Evolutionary conservation across 768 basidiomycete genomes (phyloP).

Genomic region (Rhizopogon rudus): DNA sequence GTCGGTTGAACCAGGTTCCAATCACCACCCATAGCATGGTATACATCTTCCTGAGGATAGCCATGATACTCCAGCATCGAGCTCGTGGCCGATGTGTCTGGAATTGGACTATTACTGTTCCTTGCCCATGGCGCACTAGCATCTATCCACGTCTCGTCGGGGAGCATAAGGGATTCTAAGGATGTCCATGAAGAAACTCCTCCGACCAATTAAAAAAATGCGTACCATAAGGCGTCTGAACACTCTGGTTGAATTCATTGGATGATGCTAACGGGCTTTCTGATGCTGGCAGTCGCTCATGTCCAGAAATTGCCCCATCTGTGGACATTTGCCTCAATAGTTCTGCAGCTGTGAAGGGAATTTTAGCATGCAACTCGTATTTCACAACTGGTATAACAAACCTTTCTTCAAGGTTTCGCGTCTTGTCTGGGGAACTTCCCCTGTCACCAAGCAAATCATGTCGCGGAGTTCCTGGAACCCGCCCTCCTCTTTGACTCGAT

Average conservation of each 20-base stretch:
- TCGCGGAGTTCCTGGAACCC: slow-evolving; percentile 26
- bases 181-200: neutral
- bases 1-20: neutral
- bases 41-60: neutral
- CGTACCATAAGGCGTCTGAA: neutral
- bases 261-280: neutral
- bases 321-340: neutral
- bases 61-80: neutral
- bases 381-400: neutral
- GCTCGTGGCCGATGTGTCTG: neutral
- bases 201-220: neutral
- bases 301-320: neutral
- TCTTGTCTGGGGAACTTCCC: slow-evolving; percentile 21
- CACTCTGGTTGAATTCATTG: neutral
- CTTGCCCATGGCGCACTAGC: neutral
- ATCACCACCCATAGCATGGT: neutral
- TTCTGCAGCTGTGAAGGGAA: slow-evolving; percentile 1
- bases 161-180: neutral
- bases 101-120: neutral
- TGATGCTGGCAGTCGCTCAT: neutral
- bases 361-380: too few relatives aligned
- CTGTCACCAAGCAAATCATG: slow-evolving; percentile 18
- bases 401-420: slow-evolving; percentile 24
- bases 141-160: neutral
- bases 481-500: slow-evolving; percentile 25